These are phyloP conservation scores for Clarireedia hainanense DNA, from an alignment of 2,329 filamentous ascomycete species.

Conservation along the genomic window DNA sequence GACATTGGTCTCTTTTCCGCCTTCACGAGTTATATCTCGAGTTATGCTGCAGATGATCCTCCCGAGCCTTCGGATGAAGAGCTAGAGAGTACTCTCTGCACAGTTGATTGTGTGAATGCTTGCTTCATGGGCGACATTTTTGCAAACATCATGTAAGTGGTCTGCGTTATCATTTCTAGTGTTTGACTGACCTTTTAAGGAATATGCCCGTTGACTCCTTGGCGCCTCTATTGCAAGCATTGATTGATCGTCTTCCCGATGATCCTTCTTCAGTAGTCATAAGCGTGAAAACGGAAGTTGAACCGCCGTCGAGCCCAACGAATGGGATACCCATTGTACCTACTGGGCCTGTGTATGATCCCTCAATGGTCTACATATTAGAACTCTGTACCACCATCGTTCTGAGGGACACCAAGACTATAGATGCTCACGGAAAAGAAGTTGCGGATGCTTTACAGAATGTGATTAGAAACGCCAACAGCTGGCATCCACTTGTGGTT, in stretches of 20 bases:
- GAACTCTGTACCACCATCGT: conserved; percentile 82
- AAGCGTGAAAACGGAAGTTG: conserved; percentile 78
- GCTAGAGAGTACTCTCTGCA: conserved; percentile 88
- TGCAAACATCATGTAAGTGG: conserved; percentile 66
- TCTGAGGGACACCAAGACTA: conserved; percentile 65
- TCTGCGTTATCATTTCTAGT: not conserved
- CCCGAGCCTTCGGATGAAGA: conserved; percentile 97
- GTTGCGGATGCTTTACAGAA: conserved; percentile 75
- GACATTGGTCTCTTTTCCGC: conserved; percentile 89
- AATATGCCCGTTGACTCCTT: conserved; percentile 53
- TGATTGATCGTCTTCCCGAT: conserved; percentile 82
- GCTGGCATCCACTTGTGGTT: conserved; percentile 75
- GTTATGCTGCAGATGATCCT: conserved; percentile 94
- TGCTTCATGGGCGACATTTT: conserved; percentile 81
- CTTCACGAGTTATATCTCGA: conserved; percentile 95
- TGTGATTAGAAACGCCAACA: conserved; percentile 69
- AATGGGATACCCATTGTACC: conserved; percentile 50
- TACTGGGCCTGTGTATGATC: conserved; percentile 66
- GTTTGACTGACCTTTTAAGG: conserved; percentile 33
- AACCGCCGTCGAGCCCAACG: conserved; percentile 47
- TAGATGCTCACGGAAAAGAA: conserved; percentile 65
- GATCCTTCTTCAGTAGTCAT: conserved; percentile 75
- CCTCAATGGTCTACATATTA: conserved; percentile 79
- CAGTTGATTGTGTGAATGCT: conserved; percentile 87
- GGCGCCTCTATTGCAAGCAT: conserved; percentile 57